Evolutionary conservation across 768 basidiomycete genomes (phyloP), one percentile per base, ranked within the genome.

Genomic region (Mycena venus): DNA sequence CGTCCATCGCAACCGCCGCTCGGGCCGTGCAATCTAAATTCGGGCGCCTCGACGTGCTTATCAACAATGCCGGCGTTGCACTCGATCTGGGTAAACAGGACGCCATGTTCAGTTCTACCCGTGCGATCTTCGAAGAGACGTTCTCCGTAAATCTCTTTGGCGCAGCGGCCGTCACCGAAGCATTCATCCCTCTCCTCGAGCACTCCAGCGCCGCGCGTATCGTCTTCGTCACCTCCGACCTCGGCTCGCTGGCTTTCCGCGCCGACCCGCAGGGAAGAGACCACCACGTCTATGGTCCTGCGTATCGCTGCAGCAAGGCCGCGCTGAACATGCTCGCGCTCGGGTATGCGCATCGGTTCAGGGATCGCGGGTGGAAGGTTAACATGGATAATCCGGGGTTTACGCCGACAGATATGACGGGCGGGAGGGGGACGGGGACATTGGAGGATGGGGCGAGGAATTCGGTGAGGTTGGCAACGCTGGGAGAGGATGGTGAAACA

Each of bases 251-350:
- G 9, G 27, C 58, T 10, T 32, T 62, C n/a, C 65, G 60, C 21
- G 65, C 65, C 4, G 72, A 67, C 31, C 72, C 72, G 17, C 31
- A 73, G 25, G 58, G 65, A 21, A 21, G 44, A n/a, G 23, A 53
- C 44, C 34, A 42, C 29, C n/a, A 32, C 36, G 55, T 62, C 21
- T 17, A 15, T 8, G 47, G n/a, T 21, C 23, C 49, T 6, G 29
- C 47, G 36, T 73, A 73, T 32, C 72, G 64, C 32, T n/a, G 12
- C n/a, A 73, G 72, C 65, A 73, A 73, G 47, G 64, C 64, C 10
- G 72, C 72, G 44, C 31, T 73, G 56, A 73, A 73, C 40, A 73
- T 73, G 64, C 64, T 73, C 34, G 64, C 64, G 27, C 56, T 72
- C 14, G 63, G 44, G 27, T 72, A 72, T 64, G 70, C 58, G 21